Base-by-base conservation (phyloP, 1,284 basidiomycete genomes). In the Malassezia dermatis region DNA sequence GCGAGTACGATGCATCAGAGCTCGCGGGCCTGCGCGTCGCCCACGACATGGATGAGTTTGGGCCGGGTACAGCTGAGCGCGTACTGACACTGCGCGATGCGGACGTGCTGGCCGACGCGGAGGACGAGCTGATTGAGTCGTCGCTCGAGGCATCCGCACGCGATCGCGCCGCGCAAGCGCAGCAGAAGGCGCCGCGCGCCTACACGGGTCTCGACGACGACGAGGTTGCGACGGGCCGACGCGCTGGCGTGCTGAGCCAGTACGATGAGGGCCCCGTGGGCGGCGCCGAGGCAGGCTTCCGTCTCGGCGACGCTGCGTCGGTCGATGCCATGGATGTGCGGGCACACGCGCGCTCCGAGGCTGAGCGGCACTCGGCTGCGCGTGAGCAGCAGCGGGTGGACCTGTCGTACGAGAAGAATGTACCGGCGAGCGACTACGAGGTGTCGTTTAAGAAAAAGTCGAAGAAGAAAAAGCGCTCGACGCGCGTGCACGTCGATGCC, bases 191-290 rank as follows among this genome's bases (percentile, higher is more conserved):
- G 77, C 86, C 83, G 42, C 82, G 83, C 41, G 84, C 87, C 67
- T 99, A 98, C 71, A 93, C 88, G 0, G 93, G 93, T 21, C 89
- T 90, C 71, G 93, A 99, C 69, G 93, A 99, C 66, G 89, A 94
- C 3, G 91, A 95, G 69, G 90, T 93, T 62, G 77, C 74, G 23
- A 42, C 23, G 13, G 59, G 52, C 4, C 15, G 35, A 2, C 80
- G 84, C 78, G 89, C 87, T 73, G 82, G 83, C 12, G 80, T 98
- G 31, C 77, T 99, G 40, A 80, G 86, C 41, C 98, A 99, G 75
- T 99, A 99, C 70, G 93, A 98, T 67, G 88, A 91, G 62, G 86
- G 88, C 58, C 81, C 86, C 61, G 84, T 84, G 24, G 64, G 80
- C 4, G 79, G 55, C 5, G 32, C 54, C 60, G 42, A 49, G 66